A percentile compares a stretch with the other conserved stretches of the same genome.
phyloP scores from a whole-genome alignment of 2,329 filamentous ascomycete genomes.

The Sclerotinia borealis region DNA sequence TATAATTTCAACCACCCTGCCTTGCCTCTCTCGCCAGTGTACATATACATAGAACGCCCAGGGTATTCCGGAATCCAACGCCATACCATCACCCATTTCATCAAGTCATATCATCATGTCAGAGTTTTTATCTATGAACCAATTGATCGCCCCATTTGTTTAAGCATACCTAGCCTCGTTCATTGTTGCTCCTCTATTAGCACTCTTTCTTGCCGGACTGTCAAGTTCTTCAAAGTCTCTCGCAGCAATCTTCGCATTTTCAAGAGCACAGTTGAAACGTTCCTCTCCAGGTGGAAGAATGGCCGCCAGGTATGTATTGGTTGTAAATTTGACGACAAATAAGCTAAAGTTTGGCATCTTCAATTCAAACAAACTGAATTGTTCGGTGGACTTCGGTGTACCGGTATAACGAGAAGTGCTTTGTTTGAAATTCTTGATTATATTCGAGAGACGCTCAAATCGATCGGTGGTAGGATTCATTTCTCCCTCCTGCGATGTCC shows the following conservation, averaged over 20 bases:
- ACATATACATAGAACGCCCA: conserved; percentile 8
- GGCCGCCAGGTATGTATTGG: conserved; percentile 94
- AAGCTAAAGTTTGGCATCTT: conserved; percentile 80
- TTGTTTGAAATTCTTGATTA: conserved; percentile 98
- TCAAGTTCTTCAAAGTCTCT: conserved; percentile 71
- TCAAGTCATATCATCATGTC: conserved; percentile 2
- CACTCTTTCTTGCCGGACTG: conserved; percentile 37
- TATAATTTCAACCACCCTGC: not conserved
- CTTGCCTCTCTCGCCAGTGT: not conserved
- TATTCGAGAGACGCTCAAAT: conserved; percentile 91
- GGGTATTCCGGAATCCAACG: conserved; percentile 13
- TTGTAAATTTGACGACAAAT: conserved; percentile 92
- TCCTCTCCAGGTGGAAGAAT: conserved; percentile 87
- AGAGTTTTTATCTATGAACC: not conserved
- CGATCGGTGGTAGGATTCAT: conserved; percentile 87
- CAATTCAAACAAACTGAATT: conserved; percentile 75
- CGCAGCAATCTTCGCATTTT: conserved; percentile 83
- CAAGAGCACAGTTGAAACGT: conserved; percentile 80
- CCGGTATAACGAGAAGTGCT: conserved; percentile 68
- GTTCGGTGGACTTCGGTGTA: conserved; percentile 73
- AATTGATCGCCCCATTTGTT: not conserved
- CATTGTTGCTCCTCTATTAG: conserved; percentile 26
- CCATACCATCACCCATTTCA: conserved; percentile 3
- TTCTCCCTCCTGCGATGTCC: conserved; percentile 68
- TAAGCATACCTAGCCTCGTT: not conserved